These are phyloP conservation scores for Forsythia viridissima DNA, from an alignment of 257 asterid species.

Conservation along the genomic window DNA sequence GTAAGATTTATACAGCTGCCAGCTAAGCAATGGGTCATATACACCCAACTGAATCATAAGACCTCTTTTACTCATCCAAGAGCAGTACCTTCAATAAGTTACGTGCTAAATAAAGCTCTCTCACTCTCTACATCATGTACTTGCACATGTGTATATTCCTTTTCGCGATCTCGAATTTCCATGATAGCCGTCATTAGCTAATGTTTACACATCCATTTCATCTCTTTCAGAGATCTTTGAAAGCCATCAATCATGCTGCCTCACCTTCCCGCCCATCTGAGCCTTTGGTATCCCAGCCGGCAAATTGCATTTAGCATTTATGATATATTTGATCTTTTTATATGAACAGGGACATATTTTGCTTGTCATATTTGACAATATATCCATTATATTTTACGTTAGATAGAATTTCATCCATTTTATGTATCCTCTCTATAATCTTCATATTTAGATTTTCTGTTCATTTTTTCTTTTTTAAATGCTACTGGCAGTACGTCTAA, in stretches of 20 bases:
- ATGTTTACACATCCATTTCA: not conserved
- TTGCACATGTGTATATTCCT: not conserved
- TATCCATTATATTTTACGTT: not conserved
- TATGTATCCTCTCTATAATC: conserved; percentile 5
- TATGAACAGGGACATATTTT: not conserved
- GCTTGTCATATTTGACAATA: not conserved
- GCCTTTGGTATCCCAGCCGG: not conserved
- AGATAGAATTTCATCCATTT: conserved; percentile 2
- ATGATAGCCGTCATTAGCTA: not conserved
- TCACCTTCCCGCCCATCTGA: not conserved
- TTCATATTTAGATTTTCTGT: conserved; percentile 9
- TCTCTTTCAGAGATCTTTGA: not conserved
- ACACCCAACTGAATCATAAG: not conserved
- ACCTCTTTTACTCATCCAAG: too few relatives aligned
- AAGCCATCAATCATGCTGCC: not conserved
- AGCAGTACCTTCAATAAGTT: too few relatives aligned
- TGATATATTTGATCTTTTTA: not conserved
- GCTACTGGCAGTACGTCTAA: conserved; percentile 76
- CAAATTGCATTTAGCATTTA: not conserved
- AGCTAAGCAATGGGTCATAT: conserved; percentile 10
- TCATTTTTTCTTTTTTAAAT: not conserved
- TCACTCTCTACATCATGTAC: too few relatives aligned
- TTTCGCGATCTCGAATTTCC: not conserved
- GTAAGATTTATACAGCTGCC: conserved; percentile 2
- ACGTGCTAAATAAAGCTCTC: too few relatives aligned